phyloP scores from a whole-genome alignment of 768 basidiomycete species.

The Hygrocybe coccinea region DNA sequence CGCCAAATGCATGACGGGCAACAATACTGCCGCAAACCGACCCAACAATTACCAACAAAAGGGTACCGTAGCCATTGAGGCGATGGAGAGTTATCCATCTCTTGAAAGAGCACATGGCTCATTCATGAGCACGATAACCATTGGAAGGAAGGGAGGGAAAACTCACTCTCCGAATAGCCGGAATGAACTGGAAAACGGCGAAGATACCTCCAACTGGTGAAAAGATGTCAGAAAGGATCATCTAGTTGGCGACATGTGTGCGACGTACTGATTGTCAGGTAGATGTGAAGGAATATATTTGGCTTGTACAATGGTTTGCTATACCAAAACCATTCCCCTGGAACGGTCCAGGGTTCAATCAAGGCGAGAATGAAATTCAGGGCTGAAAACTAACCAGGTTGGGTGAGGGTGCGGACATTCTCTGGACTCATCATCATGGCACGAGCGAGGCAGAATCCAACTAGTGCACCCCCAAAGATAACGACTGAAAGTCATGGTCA shows the following conservation, averaged over 20 bases:
- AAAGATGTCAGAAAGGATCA: too few relatives aligned
- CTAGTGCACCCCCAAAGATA: conserved; percentile 24
- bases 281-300: conserved; percentile 24
- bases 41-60: conserved; percentile 17
- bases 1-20: conserved; percentile 20
- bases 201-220: conserved; percentile 21
- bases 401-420: conserved; percentile 3
- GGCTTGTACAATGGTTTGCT: conserved; percentile 14
- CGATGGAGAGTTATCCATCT: conserved; percentile 19
- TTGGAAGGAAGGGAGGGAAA: neutral
- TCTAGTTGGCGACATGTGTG: too few relatives aligned
- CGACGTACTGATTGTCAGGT: conserved; percentile 20
- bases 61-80: conserved; percentile 21
- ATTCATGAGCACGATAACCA: neutral
- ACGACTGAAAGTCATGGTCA: conserved; percentile 12
- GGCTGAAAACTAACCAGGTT: conserved; percentile 3
- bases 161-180: conserved; percentile 22
- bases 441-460: conserved; percentile 23
- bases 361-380: neutral
- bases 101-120: conserved; percentile 5
- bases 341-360: neutral
- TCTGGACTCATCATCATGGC: conserved; percentile 16
- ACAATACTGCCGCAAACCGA: conserved; percentile 19
- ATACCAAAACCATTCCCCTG: conserved; percentile 28
- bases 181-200: conserved; percentile 23